Base-by-base conservation (phyloP, 2,329 filamentous ascomycete species). In the Epichloe coenophiala region DNA sequence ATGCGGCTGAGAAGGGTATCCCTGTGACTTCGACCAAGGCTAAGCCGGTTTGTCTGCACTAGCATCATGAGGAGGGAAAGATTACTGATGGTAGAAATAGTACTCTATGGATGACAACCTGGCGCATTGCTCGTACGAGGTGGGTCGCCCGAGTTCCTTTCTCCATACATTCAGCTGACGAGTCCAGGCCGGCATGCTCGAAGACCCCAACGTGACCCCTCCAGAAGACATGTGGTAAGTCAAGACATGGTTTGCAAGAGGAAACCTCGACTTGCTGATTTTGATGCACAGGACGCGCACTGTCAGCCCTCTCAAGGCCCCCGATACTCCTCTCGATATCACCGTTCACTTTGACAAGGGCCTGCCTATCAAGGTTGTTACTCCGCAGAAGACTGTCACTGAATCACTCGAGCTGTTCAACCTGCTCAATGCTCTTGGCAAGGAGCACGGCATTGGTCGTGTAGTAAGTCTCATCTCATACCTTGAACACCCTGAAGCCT, bases 81-180 rank as follows among this genome's bases (percentile, higher is more conserved):
- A 37, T 13, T 15, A 37, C 36, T 47, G 2, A 47, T 39, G 21
- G n/a, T 39, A 12, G 21, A 39, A 21, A 39, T 17, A 47, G 45
- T 46, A 35, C 7, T 52, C 47, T 5, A 52, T 52, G 50, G 50
- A 52, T 38, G 47, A 31, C 9, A 49, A 52, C 37, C 31, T 52
- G 42, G 38, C 44, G 12, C 47, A 46, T 37, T 45, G 41, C 48
- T 50, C 48, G 27, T 45, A 50, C 27, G 48, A 50, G 36, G 45
- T 47, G 6, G 27, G 21, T 27, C 33, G 21, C 6, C 21, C 19
- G 15, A 21, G 3, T 5, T 45, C 31, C 11, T 15, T 12, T 19
- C 19, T 31, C 15, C 7, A 15, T 19, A 17, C 17, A 5, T n/a
- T 8, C 5, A 17, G 35, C 45, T 46, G 6, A 46, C 35, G n/a